phyloP scores from a whole-genome alignment of 352 stramenopile genomes.

The Phytophthora podocarpi region DNA sequence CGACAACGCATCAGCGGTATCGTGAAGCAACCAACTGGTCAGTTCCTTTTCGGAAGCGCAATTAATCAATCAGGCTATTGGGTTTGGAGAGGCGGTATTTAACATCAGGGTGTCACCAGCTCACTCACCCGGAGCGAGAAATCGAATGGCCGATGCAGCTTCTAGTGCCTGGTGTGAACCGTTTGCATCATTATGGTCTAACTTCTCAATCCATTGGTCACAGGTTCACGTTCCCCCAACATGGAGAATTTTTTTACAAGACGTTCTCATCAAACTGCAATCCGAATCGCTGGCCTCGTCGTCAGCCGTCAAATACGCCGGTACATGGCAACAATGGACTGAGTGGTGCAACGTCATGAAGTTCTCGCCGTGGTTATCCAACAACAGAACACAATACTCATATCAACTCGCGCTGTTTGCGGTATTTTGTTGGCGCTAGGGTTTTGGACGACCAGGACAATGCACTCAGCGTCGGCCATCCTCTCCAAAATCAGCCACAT shows the following conservation, averaged over 20 bases:
- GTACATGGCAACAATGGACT: background rate
- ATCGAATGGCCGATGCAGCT: background rate
- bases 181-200: background rate
- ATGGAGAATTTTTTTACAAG: background rate
- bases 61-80: background rate
- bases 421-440: background rate
- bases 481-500: conserved; percentile 9
- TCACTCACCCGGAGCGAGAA: background rate
- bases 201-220: background rate
- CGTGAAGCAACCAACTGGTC: background rate
- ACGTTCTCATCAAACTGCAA: conserved; percentile 2
- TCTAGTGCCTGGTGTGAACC: background rate
- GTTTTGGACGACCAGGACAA: no score
- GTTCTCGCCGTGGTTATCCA: background rate
- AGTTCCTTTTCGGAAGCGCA: background rate
- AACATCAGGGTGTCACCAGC: background rate
- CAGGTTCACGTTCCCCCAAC: background rate
- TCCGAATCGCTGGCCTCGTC: background rate
- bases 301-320: background rate
- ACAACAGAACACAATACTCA: background rate
- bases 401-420: conserved; percentile 11
- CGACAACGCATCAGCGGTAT: background rate
- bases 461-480: background rate
- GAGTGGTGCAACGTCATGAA: background rate
- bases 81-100: background rate